These are phyloP conservation scores for Boechera divaricarpa DNA, from an alignment of 345 rosid genomes.

Conservation along the genomic window DNA sequence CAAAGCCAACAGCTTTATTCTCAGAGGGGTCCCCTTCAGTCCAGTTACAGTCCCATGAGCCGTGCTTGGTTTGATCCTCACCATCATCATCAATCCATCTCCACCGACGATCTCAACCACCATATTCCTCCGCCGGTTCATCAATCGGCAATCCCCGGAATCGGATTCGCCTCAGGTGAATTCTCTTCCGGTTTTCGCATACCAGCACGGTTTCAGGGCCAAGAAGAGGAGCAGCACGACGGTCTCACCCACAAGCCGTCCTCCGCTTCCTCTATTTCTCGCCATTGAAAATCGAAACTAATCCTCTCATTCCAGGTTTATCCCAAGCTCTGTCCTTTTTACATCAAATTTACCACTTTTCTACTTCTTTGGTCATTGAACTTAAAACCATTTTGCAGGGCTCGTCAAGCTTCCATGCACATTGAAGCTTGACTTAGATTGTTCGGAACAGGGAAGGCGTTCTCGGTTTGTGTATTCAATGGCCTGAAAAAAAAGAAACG, in stretches of 20 bases:
- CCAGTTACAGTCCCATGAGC: conserved; percentile 82
- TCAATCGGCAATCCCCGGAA: conserved; percentile 56
- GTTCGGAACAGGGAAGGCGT: conserved; percentile 27
- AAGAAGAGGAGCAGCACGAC: conserved; percentile 85
- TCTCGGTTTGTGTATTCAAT: conserved; percentile 50
- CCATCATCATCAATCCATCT: conserved; percentile 52
- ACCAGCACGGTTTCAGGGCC: conserved; percentile 94
- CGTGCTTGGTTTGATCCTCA: conserved; percentile 87
- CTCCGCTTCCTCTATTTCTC: conserved; percentile 86
- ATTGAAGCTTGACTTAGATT: conserved; percentile 34
- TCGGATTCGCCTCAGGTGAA: conserved; percentile 64
- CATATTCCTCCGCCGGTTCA: conserved; percentile 52
- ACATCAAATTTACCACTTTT: background rate
- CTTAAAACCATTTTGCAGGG: conserved; percentile 24
- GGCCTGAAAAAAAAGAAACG: conserved; percentile 43
- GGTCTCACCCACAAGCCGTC: conserved; percentile 76
- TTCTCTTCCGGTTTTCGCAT: conserved; percentile 71
- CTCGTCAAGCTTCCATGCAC: conserved; percentile 31
- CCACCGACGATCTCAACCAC: conserved; percentile 38
- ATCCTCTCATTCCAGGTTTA: conserved; percentile 52
- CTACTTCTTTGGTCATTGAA: conserved; percentile 14
- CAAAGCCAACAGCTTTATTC: conserved; percentile 66
- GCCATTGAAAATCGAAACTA: conserved; percentile 53
- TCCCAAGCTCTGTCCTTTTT: conserved; percentile 7
- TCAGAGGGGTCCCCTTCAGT: conserved; percentile 99